A percentile compares a stretch with the other conserved stretches of the same genome.
These are phyloP conservation scores for Asterochloris sp. DNA, from an alignment of 139 green algal species.

Conservation along the genomic window DNA sequence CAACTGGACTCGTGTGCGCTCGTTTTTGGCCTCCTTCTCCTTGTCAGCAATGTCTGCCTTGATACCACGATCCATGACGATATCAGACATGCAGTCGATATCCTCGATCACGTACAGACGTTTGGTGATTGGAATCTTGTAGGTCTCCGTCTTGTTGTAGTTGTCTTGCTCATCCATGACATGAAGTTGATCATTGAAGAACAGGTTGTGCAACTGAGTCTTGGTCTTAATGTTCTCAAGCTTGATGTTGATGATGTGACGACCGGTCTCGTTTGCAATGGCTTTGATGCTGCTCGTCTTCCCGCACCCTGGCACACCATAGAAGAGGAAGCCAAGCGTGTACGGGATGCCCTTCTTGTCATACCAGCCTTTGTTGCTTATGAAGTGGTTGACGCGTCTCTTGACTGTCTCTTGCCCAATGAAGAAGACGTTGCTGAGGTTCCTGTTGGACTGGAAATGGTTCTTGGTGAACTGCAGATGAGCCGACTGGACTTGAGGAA, in stretches of 20 bases:
- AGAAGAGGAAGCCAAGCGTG: neutral
- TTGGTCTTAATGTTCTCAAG: neutral
- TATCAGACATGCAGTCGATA: neutral
- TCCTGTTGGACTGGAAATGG: neutral
- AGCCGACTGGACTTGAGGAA: too few species aligned
- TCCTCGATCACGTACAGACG: slow-evolving; percentile 5
- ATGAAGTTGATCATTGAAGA: neutral
- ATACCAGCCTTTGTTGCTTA: neutral
- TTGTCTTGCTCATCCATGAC: neutral
- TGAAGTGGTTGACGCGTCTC: neutral
- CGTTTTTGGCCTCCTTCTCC: too few species aligned
- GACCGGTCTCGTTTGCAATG: slow-evolving; percentile 2
- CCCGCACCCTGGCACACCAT: neutral
- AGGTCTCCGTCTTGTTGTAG: neutral
- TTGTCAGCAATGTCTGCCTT: too few species aligned
- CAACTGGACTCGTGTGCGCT: neutral
- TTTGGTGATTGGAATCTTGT: neutral
- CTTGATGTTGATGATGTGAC: slow-evolving; percentile 8
- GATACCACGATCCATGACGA: neutral
- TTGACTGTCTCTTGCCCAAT: neutral
- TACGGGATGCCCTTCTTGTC: neutral
- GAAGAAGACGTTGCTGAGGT: neutral
- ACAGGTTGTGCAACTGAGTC: slow-evolving; percentile 1
- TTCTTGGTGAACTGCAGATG: neutral
- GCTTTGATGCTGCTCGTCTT: slow-evolving; percentile 16